These are phyloP conservation scores for Breviolum minutum DNA, from an alignment of 73 alveolate genomes.

Conservation along the genomic window DNA sequence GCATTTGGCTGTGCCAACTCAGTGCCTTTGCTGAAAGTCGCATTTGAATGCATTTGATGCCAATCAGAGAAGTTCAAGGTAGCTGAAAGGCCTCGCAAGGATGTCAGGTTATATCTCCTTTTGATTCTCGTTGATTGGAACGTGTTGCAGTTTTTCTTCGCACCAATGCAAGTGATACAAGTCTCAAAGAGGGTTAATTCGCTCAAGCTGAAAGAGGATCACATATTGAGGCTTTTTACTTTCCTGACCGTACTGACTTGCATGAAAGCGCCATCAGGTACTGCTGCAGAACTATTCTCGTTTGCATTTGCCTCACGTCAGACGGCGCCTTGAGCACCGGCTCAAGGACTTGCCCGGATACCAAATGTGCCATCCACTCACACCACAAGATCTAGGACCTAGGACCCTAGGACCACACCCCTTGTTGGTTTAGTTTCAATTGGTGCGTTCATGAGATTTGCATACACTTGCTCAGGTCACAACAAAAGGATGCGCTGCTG, in stretches of 20 bases:
- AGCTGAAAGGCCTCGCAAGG: too few relatives aligned
- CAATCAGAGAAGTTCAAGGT: too few relatives aligned
- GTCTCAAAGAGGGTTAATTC: neutral
- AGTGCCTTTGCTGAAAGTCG: neutral
- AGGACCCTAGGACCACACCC: too few relatives aligned
- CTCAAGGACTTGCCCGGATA: slow-evolving; percentile 46
- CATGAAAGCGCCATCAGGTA: slow-evolving; percentile 13
- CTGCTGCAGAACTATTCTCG: slow-evolving; percentile 87
- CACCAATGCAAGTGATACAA: neutral
- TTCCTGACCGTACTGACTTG: neutral
- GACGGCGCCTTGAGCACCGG: slow-evolving; percentile 85
- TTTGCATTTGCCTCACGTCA: slow-evolving; percentile 58
- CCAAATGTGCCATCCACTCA: neutral
- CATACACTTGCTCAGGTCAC: slow-evolving; percentile 40
- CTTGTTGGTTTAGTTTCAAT: too few relatives aligned
- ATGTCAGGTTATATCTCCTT: too few relatives aligned
- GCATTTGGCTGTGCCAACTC: slow-evolving; percentile 75
- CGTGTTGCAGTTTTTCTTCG: neutral
- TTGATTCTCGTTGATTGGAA: too few relatives aligned
- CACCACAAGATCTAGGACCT: too few relatives aligned
- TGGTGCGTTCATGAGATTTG: neutral
- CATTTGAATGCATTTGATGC: neutral
- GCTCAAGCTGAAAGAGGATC: neutral
- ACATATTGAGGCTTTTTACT: neutral
- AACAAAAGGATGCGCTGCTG: slow-evolving; percentile 70